Evolutionary conservation across 2,329 filamentous ascomycete species (phyloP).

Genomic region (Pseudogymnoascus sp.): DNA sequence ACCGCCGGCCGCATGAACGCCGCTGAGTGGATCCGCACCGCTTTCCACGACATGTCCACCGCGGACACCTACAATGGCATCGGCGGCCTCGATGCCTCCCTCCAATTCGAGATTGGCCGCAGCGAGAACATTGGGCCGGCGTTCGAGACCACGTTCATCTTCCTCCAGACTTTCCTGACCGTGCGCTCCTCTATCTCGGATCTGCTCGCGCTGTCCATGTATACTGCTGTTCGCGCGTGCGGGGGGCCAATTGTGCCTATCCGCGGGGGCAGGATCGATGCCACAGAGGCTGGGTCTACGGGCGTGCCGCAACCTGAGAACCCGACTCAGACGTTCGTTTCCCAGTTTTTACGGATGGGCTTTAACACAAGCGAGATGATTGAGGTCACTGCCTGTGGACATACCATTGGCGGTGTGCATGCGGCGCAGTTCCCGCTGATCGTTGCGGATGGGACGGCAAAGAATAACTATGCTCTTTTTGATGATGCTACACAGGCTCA

Average conservation of each 20-base stretch:
- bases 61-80: conserved; percentile 38
- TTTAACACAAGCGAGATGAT: conserved; percentile 52
- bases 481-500: conserved; percentile 40
- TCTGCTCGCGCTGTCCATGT: conserved; percentile 49
- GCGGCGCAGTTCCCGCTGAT: conserved; percentile 44
- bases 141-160: conserved; percentile 44
- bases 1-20: conserved; percentile 49
- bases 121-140: conserved; percentile 50
- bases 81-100: conserved; percentile 51
- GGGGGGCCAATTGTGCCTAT: conserved; percentile 49
- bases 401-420: conserved; percentile 54
- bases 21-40: conserved; percentile 53
- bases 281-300: conserved; percentile 35
- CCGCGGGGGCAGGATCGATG: conserved; percentile 47
- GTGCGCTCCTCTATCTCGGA: conserved; percentile 46
- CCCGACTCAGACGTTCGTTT: conserved; percentile 40
- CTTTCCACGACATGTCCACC: conserved; percentile 55
- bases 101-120: conserved; percentile 49
- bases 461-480: conserved; percentile 35
- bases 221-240: conserved; percentile 50
- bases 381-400: conserved; percentile 51
- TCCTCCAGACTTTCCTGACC: conserved; percentile 46
- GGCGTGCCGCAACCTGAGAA: conserved; percentile 54
- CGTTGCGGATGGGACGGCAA: conserved; percentile 36
- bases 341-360: conserved; percentile 50